Evolutionary conservation across 2,329 filamentous ascomycete genomes (phyloP).

Genomic region (Aureobasidium sp.): DNA sequence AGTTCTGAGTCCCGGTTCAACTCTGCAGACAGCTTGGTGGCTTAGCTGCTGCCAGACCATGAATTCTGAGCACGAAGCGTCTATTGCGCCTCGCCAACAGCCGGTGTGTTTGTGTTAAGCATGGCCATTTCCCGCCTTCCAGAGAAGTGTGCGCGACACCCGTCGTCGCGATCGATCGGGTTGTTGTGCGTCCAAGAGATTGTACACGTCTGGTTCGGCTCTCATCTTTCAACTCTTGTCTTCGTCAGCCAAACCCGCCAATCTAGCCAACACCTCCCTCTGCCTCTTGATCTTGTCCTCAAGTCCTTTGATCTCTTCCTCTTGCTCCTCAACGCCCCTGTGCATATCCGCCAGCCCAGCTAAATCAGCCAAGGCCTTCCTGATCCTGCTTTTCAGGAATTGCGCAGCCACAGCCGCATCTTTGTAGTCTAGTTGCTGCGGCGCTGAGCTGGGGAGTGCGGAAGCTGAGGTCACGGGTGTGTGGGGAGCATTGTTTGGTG

Average conservation of each 20-base stretch:
- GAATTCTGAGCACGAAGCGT: not conserved
- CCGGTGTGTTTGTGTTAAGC: no score
- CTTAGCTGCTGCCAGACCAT: not conserved
- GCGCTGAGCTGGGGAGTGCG: not conserved
- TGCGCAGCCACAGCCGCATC: conserved; percentile 71
- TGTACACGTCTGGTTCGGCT: not conserved
- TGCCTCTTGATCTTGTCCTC: conserved; percentile 57
- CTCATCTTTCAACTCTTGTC: conserved; percentile 19
- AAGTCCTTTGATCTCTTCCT: conserved; percentile 59
- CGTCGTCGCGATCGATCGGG: not conserved
- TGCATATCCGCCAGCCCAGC: conserved; percentile 61
- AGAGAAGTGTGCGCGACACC: not conserved
- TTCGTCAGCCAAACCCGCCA: conserved; percentile 31
- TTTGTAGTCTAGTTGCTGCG: conserved; percentile 50
- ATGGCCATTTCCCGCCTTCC: not conserved
- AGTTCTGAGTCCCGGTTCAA: not conserved
- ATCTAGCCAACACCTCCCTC: conserved; percentile 46
- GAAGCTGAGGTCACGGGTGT: not conserved
- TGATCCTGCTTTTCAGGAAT: conserved; percentile 66
- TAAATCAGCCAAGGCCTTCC: conserved; percentile 59
- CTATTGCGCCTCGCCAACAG: not conserved
- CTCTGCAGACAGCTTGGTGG: not conserved
- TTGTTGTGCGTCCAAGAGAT: not conserved
- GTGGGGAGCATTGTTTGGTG: not conserved
- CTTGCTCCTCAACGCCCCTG: conserved; percentile 58